Percentiles rank a stretch among this genome's conserved stretches.
phyloP scores from a whole-genome alignment of 2,329 filamentous ascomycete species.

The Neoscytalidium dimidiatum region DNA sequence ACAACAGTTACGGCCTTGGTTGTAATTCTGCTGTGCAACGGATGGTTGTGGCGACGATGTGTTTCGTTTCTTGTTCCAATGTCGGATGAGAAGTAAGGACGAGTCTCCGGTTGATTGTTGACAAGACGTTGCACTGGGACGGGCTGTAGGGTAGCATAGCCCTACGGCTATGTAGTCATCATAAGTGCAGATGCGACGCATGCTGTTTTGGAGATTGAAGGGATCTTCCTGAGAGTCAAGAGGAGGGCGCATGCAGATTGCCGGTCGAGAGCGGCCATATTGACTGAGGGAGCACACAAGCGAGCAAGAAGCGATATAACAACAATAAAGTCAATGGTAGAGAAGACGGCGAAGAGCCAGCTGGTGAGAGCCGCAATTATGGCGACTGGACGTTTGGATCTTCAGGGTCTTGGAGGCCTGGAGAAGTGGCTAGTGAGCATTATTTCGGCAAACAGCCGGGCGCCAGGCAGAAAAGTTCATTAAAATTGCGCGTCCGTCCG shows the following conservation, averaged over 20 bases:
- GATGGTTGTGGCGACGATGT: background rate
- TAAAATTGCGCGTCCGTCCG: conserved; percentile 5
- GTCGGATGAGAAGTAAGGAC: background rate
- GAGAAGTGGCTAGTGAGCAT: background rate
- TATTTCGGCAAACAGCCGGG: conserved; percentile 12
- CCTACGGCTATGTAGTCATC: conserved; percentile 5
- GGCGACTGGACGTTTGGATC: conserved; percentile 10
- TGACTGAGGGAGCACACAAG: background rate
- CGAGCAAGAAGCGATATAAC: conserved; percentile 10
- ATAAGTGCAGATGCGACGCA: conserved; percentile 1
- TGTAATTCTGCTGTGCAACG: conserved; percentile 6
- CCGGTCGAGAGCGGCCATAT: background rate
- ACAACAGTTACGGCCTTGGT: background rate
- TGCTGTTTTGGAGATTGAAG: conserved; percentile 5
- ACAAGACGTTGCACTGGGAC: background rate
- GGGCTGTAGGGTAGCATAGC: background rate
- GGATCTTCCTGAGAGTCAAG: conserved; percentile 7
- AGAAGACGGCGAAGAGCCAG: background rate
- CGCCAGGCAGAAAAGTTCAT: conserved; percentile 6
- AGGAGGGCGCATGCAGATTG: background rate
- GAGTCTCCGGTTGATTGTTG: conserved; percentile 9
- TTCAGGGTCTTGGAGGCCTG: conserved; percentile 14
- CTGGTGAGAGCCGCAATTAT: background rate
- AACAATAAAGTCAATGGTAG: background rate
- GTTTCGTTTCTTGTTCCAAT: conserved; percentile 8